A percentile compares a stretch with the other conserved stretches of the same genome.
Evolutionary conservation across 257 asterid species (phyloP).

Genomic region (Mitragyna speciosa): DNA sequence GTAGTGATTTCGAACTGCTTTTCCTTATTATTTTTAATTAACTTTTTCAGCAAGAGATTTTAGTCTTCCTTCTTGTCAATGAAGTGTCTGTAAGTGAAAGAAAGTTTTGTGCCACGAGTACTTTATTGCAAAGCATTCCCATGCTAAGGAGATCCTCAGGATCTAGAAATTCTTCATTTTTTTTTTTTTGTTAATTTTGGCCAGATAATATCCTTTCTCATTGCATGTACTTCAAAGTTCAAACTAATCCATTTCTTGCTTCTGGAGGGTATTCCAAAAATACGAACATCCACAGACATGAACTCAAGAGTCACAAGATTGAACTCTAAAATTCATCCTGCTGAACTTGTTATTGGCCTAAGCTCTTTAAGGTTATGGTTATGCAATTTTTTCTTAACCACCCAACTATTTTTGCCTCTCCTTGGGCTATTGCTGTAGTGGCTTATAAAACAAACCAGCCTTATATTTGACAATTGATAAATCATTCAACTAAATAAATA

Average conservation of each 20-base stretch:
- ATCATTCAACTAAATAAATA: background rate
- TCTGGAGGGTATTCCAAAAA: background rate
- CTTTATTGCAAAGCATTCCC: constrained; percentile 3
- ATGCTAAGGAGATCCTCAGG: background rate
- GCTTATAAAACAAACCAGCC: background rate
- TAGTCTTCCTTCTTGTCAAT: background rate
- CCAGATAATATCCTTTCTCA: background rate
- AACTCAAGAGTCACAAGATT: background rate
- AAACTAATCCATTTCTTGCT: too few relatives aligned
- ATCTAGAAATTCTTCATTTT: background rate
- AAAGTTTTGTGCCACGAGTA: background rate
- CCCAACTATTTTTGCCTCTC: too few relatives aligned
- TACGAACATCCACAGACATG: background rate
- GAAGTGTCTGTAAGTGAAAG: constrained; percentile 7
- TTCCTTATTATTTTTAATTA: background rate
- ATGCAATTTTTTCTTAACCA: background rate
- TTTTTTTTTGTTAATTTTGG: background rate
- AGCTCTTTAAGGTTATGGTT: background rate
- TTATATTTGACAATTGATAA: background rate
- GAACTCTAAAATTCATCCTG: background rate
- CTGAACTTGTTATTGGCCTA: too few relatives aligned
- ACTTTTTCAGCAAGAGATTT: constrained; percentile 3
- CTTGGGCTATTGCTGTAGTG: background rate
- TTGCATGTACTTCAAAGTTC: background rate
- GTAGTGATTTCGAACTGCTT: background rate